Conservation (phyloP, 2,329 filamentous ascomycete species). For the Colletotrichum graminicola region DNA sequence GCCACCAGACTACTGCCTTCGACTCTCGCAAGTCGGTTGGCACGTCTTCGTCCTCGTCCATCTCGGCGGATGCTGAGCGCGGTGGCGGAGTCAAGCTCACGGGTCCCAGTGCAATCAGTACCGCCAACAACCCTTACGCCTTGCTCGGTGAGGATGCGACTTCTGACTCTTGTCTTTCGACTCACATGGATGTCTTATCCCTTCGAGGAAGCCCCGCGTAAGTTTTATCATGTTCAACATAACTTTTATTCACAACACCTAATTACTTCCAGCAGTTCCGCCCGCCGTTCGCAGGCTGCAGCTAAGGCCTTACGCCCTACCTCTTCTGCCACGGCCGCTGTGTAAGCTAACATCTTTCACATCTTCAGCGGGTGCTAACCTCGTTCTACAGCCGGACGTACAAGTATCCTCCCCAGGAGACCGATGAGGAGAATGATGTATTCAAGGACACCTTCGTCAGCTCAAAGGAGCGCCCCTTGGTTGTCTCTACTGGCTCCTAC, state of each 20-base stretch:
- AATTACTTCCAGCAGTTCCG: slow-evolving; percentile 13
- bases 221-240: not conserved
- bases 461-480: not conserved
- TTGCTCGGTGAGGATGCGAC: not conserved
- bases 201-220: slow-evolving; percentile 31
- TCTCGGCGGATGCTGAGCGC: slow-evolving; percentile 26
- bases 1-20: not conserved
- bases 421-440: slow-evolving; percentile 22
- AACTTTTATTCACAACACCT: not conserved
- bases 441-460: slow-evolving; percentile 15
- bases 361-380: not conserved
- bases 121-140: not conserved
- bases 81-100: slow-evolving; percentile 24
- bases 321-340: slow-evolving; percentile 32
- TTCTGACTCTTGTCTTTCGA: not conserved
- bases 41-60: slow-evolving; percentile 18
- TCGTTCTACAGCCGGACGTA: not conserved
- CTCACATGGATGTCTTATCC: slow-evolving; percentile 19
- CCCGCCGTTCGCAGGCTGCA: slow-evolving; percentile 20
- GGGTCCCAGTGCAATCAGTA: no score
- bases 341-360: slow-evolving; percentile 5
- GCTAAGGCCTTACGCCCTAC: slow-evolving; percentile 35
- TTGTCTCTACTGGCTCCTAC: slow-evolving; percentile 20
- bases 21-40: slow-evolving; percentile 15
- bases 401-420: not conserved